Evolutionary conservation across 1,139 yeast genomes (phyloP).

Genomic region (Blastobotrys illinoisensis): DNA sequence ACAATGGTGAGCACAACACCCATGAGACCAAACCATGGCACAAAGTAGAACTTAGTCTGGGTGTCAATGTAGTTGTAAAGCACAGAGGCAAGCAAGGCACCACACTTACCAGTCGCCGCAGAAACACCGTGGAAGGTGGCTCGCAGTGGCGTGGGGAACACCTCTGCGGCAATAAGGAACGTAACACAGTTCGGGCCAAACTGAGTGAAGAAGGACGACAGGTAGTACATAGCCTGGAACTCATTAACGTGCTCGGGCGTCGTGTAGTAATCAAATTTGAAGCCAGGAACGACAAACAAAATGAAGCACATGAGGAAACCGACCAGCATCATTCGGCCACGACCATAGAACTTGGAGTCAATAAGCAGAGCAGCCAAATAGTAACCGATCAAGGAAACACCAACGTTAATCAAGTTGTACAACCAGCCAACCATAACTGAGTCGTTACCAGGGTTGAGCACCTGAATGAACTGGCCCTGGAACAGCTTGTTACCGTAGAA

Average conservation of each 20-base stretch:
- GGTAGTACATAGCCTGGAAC: constrained; percentile 57
- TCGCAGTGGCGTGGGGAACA: constrained; percentile 95
- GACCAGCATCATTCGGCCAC: constrained; percentile 54
- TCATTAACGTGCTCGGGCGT: constrained; percentile 42
- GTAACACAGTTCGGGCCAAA: constrained; percentile 93
- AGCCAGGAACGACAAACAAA: constrained; percentile 57
- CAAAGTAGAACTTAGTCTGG: constrained; percentile 34
- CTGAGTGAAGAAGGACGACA: constrained; percentile 63
- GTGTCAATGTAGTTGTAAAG: constrained; percentile 34
- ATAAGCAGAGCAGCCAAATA: constrained; percentile 55
- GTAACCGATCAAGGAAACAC: constrained; percentile 66
- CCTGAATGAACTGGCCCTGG: constrained; percentile 61
- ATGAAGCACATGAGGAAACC: constrained; percentile 57
- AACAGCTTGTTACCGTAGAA: constrained; percentile 80
- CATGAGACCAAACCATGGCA: constrained; percentile 37
- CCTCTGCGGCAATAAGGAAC: constrained; percentile 93
- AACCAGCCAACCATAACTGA: constrained; percentile 78
- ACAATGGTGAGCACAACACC: constrained; percentile 33
- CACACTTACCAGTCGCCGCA: constrained; percentile 93
- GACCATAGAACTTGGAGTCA: constrained; percentile 49
- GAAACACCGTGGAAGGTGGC: constrained; percentile 97
- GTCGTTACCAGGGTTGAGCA: constrained; percentile 58
- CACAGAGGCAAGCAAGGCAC: constrained; percentile 94
- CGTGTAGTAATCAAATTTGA: constrained; percentile 49
- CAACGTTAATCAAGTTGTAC: constrained; percentile 60